These are phyloP conservation scores for Trypanosomatidae sp. DNA, from an alignment of 208 protist genomes.

Conservation along the genomic window DNA sequence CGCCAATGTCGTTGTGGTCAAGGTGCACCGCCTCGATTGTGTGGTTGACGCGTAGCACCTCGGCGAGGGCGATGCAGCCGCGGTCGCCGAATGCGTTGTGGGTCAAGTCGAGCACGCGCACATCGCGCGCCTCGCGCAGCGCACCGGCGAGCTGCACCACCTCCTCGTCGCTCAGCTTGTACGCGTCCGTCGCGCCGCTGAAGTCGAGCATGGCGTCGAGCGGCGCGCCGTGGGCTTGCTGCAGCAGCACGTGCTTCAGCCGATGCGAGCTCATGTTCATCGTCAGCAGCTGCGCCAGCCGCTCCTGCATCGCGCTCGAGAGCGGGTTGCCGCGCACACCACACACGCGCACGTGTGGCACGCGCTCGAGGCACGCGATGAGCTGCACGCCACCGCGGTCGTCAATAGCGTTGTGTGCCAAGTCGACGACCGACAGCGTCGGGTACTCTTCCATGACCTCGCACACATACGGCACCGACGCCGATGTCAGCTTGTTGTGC, in stretches of 20 bases:
- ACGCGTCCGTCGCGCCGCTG: constrained; percentile 20
- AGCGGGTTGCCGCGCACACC: constrained; percentile 40
- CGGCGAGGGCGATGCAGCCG: constrained; percentile 59
- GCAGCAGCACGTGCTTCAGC: constrained; percentile 51
- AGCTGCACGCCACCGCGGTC: constrained; percentile 32
- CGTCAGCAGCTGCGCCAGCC: constrained; percentile 39
- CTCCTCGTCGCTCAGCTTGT: constrained; percentile 56
- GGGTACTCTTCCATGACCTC: constrained; percentile 41
- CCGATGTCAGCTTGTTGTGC: constrained; percentile 50
- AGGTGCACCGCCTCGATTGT: constrained; percentile 61
- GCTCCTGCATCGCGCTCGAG: constrained; percentile 12
- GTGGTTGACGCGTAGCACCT: constrained; percentile 64
- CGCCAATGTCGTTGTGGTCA: constrained; percentile 53
- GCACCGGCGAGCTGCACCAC: constrained; percentile 36
- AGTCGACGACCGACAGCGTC: constrained; percentile 29
- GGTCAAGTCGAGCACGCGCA: constrained; percentile 50
- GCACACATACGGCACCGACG: constrained; percentile 27
- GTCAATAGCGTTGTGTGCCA: constrained; percentile 67
- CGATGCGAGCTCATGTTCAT: constrained; percentile 54
- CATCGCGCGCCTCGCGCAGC: constrained; percentile 18
- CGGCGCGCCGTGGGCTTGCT: constrained; percentile 17
- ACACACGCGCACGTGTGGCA: constrained; percentile 26
- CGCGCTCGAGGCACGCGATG: constrained; percentile 17
- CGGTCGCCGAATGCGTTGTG: constrained; percentile 62
- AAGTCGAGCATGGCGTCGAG: constrained; percentile 44